Conservation (phyloP, 2,329 filamentous ascomycete genomes). For the Xylariaceae sp. region DNA sequence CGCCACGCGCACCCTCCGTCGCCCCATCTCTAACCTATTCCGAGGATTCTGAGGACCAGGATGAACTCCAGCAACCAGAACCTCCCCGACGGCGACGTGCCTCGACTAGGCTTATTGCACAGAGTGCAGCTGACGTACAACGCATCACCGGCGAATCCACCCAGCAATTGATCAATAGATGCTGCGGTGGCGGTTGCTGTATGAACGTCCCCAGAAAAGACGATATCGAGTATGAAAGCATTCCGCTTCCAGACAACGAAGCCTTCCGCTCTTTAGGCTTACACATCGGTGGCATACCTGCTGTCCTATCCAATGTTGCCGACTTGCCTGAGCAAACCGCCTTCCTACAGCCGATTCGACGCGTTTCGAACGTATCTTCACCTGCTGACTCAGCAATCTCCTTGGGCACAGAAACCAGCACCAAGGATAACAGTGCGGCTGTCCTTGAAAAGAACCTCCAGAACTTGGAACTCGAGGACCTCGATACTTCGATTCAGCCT, state of each 20-base stretch:
- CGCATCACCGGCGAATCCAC: conserved; percentile 67
- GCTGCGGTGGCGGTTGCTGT: conserved; percentile 68
- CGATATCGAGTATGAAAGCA: conserved; percentile 52
- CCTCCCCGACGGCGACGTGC: conserved; percentile 61
- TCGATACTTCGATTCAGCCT: conserved; percentile 69
- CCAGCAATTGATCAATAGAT: conserved; percentile 62
- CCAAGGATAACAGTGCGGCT: conserved; percentile 39
- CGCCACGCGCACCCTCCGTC: conserved; percentile 49
- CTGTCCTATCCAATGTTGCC: conserved; percentile 69
- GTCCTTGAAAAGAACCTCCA: conserved; percentile 25
- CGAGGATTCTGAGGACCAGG: conserved; percentile 62
- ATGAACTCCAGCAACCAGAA: conserved; percentile 51
- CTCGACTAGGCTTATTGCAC: conserved; percentile 68
- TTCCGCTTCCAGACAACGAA: conserved; percentile 73
- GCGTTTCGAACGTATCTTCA: conserved; percentile 43
- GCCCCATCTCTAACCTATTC: conserved; percentile 67
- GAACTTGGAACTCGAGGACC: conserved; percentile 43
- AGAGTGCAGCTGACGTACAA: conserved; percentile 64
- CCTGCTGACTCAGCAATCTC: conserved; percentile 55
- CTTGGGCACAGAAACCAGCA: conserved; percentile 44
- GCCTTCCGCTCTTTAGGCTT: conserved; percentile 81
- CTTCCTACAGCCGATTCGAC: conserved; percentile 64
- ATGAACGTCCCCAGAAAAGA: conserved; percentile 51
- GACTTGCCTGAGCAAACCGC: conserved; percentile 76
- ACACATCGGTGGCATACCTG: conserved; percentile 75